Percentiles rank a stretch among this genome's conserved stretches.
phyloP scores from a whole-genome alignment of 768 basidiomycete genomes.

The Leccinum longicurvipes region DNA sequence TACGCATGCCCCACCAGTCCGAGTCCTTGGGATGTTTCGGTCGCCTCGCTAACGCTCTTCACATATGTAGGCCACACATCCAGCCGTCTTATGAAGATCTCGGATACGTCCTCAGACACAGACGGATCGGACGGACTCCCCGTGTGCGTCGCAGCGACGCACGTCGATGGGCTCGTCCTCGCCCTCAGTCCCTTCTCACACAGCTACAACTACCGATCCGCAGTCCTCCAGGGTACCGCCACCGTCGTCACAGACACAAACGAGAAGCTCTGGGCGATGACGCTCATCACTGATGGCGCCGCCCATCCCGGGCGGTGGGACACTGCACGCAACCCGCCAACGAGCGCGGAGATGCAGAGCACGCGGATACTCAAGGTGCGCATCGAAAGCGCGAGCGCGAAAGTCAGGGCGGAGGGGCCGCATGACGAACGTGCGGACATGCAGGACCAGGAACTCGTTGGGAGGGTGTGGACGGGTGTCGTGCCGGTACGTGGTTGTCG shows the following conservation, averaged over 20 bases:
- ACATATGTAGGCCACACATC: conserved; percentile 16
- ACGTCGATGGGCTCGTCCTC: conserved; percentile 24
- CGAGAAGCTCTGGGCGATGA: conserved; percentile 26
- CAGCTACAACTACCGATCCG: conserved; percentile 27
- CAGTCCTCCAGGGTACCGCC: conserved; percentile 20
- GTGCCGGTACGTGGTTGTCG: conserved; percentile 17
- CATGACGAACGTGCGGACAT: conserved; percentile 20
- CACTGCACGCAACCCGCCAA: conserved; percentile 17
- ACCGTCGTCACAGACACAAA: conserved; percentile 13
- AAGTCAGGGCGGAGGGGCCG: conserved; percentile 22
- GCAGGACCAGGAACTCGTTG: conserved; percentile 12
- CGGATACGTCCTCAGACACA: background rate
- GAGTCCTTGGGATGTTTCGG: too few relatives aligned
- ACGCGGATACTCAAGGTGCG: conserved; percentile 23
- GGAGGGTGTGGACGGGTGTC: conserved; percentile 24
- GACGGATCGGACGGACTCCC: conserved; percentile 6
- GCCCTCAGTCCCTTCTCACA: conserved; percentile 23
- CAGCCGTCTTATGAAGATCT: conserved; percentile 28
- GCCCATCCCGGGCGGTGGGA: conserved; percentile 22
- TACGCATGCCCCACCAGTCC: conserved; percentile 1
- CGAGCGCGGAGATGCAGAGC: conserved; percentile 21
- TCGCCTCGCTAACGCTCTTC: too few relatives aligned
- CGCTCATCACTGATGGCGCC: conserved; percentile 20
- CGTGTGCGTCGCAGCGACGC: conserved; percentile 25
- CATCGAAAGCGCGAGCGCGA: conserved; percentile 22